phyloP scores from a whole-genome alignment of 495 filamentous ascomycete species.

The Evansstolkia leycettana region DNA sequence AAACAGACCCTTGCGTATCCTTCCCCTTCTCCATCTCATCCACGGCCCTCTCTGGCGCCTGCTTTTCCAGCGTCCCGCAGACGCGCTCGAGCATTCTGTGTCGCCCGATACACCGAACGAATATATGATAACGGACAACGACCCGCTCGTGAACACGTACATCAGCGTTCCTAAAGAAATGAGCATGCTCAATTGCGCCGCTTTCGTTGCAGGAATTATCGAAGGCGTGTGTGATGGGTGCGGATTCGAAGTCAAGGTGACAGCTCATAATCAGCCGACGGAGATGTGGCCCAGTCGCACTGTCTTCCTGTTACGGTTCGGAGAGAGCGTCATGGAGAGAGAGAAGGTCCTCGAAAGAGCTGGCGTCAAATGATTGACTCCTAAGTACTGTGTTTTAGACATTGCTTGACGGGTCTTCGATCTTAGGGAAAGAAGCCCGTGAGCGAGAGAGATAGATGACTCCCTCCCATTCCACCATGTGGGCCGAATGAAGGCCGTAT shows the following conservation, averaged over 20 bases:
- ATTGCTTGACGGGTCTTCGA: not conserved
- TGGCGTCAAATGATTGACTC: conserved; percentile 34
- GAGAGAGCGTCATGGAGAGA: conserved; percentile 76
- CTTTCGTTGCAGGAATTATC: conserved; percentile 87
- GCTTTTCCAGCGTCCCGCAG: conserved; percentile 81
- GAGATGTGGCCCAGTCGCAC: conserved; percentile 92
- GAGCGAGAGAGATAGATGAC: no score
- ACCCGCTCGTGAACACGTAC: conserved; percentile 87
- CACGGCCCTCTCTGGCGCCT: conserved; percentile 81
- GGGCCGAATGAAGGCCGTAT: no score
- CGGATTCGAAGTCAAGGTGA: conserved; percentile 77
- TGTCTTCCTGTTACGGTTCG: conserved; percentile 88
- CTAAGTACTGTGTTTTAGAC: not conserved
- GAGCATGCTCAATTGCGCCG: conserved; percentile 91
- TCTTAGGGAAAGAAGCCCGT: no score
- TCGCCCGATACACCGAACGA: conserved; percentile 71
- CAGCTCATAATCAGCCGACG: conserved; percentile 74
- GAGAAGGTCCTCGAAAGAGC: conserved; percentile 55
- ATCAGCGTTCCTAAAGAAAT: conserved; percentile 89
- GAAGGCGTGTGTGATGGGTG: conserved; percentile 92
- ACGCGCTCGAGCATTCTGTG: conserved; percentile 81
- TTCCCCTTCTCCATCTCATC: conserved; percentile 89
- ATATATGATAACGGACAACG: conserved; percentile 98
- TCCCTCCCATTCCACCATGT: no score
- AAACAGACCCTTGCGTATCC: conserved; percentile 72